Base-by-base conservation (phyloP, 345 rosid genomes). In the Brassica rapa region DNA sequence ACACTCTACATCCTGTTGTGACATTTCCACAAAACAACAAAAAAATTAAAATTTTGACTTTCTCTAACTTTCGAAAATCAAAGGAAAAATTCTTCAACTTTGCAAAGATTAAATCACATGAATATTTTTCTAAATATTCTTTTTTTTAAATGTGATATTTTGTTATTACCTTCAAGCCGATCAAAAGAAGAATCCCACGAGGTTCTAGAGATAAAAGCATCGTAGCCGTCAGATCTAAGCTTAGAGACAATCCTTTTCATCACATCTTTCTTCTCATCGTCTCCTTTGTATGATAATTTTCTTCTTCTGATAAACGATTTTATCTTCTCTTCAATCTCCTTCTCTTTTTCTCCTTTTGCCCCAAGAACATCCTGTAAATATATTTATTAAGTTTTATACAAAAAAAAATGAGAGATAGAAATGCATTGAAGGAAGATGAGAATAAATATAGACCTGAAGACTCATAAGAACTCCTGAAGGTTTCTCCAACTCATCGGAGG, bases 151-250 rank as follows among this genome's bases (percentile, higher is more conserved):
- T 41, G 41, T 11, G 21, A 5, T n/a, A 51, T 6, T 5, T 2
- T 60, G 19, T 66, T 53, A 14, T 8, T 30, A 84, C 86, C 85
- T 84, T 76, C 80, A 61, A 51, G 56, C 59, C 11, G 84, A 72
- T 71, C 64, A 35, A 57, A 74, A 74, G 82, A 73, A 74, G 84
- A 85, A 66, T 72, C 79, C 87, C 85, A 85, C 14, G 79, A 67
- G 12, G 85, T 82, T 49, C 37, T 74, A 15, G 79, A 75, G 27
- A 85, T 63, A 51, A 71, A 80, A 77, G 85, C 84, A 66, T 82
- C 82, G 16, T 80, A 80, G 39, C 85, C 84, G 25, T 80, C 73
- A 65, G 76, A 77, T 68, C 49, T 77, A 35, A 82, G 75, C 25
- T 60, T 77, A 74, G 75, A 62, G 23, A 77, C 81, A n/a, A 82